Conservation (phyloP, 371 early-diverging fungal species). For the Phascolomyces articulosus region DNA sequence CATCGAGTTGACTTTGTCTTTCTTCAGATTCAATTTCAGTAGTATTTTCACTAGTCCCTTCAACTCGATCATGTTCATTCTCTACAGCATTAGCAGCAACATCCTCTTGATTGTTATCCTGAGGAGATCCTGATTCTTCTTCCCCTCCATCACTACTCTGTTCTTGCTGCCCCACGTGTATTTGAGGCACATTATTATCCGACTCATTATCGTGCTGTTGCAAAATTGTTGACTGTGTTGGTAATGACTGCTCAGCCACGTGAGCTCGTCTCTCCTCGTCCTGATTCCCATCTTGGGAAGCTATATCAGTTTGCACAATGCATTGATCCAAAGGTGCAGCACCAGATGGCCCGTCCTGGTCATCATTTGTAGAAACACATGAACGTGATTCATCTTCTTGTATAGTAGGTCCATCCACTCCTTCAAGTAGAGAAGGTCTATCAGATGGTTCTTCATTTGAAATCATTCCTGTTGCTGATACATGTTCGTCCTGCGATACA, state of each 20-base stretch:
- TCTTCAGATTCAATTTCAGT: neutral
- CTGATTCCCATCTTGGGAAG: neutral
- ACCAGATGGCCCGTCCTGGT: neutral
- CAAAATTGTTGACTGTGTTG: neutral
- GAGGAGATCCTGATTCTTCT: neutral
- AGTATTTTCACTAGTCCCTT: neutral
- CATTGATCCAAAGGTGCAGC: neutral
- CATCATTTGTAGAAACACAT: neutral
- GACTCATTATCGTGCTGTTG: neutral
- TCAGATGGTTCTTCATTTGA: neutral
- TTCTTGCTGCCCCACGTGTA: neutral
- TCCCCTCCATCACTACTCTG: neutral
- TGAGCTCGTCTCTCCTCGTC: neutral
- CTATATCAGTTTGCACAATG: neutral
- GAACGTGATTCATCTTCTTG: neutral
- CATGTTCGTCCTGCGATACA: constrained; percentile 9
- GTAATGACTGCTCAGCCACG: neutral
- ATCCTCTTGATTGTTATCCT: neutral
- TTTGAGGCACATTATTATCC: neutral
- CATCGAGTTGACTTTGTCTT: no score
- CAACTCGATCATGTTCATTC: neutral
- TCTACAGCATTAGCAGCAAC: neutral
- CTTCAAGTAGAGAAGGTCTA: neutral
- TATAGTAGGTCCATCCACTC: neutral
- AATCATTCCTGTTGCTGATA: neutral